These are phyloP conservation scores for Amanita exitialis DNA, from an alignment of 768 basidiomycete genomes.

Conservation along the genomic window DNA sequence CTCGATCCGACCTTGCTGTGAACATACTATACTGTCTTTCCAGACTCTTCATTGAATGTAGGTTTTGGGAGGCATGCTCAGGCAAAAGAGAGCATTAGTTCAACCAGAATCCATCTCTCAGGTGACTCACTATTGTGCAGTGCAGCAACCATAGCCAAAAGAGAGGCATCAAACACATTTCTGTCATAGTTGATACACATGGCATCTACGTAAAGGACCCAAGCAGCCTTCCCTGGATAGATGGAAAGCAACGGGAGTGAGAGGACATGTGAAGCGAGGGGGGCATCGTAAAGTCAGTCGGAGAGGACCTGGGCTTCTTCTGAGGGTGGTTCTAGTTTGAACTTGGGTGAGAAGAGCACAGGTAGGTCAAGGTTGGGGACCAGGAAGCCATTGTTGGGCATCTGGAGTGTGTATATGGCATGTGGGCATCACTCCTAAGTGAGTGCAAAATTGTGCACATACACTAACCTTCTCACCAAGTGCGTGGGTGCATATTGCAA, in stretches of 20 bases:
- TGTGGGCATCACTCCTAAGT: too few relatives aligned
- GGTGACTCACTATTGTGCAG: slow-evolving; percentile 64
- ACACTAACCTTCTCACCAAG: too few relatives aligned
- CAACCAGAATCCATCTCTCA: too few relatives aligned
- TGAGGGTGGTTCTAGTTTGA: slow-evolving; percentile 90
- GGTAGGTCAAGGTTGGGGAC: slow-evolving; percentile 95
- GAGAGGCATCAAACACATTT: slow-evolving; percentile 84
- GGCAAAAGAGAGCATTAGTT: background rate
- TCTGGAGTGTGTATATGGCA: too few relatives aligned
- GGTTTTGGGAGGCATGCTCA: slow-evolving; percentile 66
- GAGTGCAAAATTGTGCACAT: too few relatives aligned
- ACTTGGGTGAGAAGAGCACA: slow-evolving; percentile 85
- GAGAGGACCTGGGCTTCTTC: slow-evolving; percentile 93
- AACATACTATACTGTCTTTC: slow-evolving; percentile 54
- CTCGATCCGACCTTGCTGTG: slow-evolving; percentile 32
- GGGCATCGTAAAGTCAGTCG: slow-evolving; percentile 66
- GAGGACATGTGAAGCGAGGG: slow-evolving; percentile 64
- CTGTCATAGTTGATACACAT: slow-evolving; percentile 98
- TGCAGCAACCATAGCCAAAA: slow-evolving; percentile 83
- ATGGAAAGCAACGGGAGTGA: slow-evolving; percentile 69
- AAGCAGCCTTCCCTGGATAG: slow-evolving; percentile 68
- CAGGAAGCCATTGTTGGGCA: slow-evolving; percentile 68
- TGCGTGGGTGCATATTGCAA: too few relatives aligned
- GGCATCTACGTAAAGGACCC: slow-evolving; percentile 93
- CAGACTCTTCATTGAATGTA: slow-evolving; percentile 56